Conservation (phyloP, 768 basidiomycete species). For the Aureoboletus auriporus region DNA sequence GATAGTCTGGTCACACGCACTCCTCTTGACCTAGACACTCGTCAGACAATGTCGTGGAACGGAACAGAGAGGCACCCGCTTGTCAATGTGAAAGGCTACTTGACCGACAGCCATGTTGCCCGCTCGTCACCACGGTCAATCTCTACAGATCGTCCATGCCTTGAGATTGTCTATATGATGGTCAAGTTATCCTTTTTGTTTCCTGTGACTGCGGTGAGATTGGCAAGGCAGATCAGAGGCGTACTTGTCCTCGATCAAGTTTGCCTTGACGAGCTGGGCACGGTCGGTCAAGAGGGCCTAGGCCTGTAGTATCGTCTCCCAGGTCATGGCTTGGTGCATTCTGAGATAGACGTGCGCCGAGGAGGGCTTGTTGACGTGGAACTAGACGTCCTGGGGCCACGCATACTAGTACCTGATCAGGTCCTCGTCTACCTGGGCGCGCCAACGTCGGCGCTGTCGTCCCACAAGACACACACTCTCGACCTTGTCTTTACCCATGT, state of each 20-base stretch:
- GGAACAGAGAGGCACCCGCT: conserved; percentile 48
- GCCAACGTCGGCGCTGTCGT: conserved; percentile 13
- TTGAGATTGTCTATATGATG: conserved; percentile 94
- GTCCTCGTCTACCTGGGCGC: conserved; percentile 73
- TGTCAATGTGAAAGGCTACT: conserved; percentile 92
- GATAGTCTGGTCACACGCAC: conserved; percentile 41
- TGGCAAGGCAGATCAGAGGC: neutral
- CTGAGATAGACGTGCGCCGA: conserved; percentile 98
- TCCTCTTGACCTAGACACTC: conserved; percentile 67
- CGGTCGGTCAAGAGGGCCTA: conserved; percentile 75
- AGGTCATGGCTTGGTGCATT: conserved; percentile 73
- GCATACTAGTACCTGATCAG: conserved; percentile 92
- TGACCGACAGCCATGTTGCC: conserved; percentile 97
- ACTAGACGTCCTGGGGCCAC: conserved; percentile 87
- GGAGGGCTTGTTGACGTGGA: conserved; percentile 97
- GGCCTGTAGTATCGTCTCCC: conserved; percentile 91
- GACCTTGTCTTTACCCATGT: conserved; percentile 97
- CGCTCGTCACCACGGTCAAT: conserved; percentile 3
- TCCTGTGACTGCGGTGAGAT: conserved; percentile 56
- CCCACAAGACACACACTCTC: conserved; percentile 68
- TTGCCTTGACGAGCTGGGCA: conserved; percentile 95
- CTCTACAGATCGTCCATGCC: conserved; percentile 38
- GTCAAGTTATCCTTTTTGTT: conserved; percentile 95
- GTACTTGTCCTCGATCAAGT: conserved; percentile 82
- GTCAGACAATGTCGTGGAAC: neutral